Percentiles rank a stretch among this genome's conserved stretches.
Evolutionary conservation across 2,329 filamentous ascomycete genomes (phyloP).

Genomic region (Penicillium paneum): DNA sequence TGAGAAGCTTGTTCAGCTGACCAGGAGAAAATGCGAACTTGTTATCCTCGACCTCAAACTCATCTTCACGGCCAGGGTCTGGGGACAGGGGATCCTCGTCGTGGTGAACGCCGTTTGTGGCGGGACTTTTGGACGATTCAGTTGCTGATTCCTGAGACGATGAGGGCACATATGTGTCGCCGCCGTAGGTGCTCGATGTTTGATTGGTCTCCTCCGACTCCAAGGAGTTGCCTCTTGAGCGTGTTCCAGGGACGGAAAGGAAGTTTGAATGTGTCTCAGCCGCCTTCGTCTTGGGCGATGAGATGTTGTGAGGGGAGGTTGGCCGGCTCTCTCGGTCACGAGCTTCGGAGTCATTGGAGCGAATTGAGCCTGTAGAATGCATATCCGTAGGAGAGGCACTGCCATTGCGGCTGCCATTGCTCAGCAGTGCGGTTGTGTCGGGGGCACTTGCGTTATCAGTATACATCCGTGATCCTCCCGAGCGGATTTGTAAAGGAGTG

Average conservation of each 20-base stretch:
- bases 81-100: conserved; percentile 63
- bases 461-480: conserved; percentile 38
- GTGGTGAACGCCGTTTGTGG: conserved; percentile 59
- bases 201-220: conserved; percentile 59
- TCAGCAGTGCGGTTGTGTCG: conserved; percentile 30
- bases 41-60: conserved; percentile 66
- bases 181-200: conserved; percentile 52
- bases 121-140: conserved; percentile 44
- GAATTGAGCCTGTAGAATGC: conserved; percentile 52
- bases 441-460: conserved; percentile 34
- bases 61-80: conserved; percentile 67
- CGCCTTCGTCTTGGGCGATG: conserved; percentile 56
- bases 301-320: conserved; percentile 66
- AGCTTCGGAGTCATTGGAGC: conserved; percentile 57
- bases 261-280: conserved; percentile 54
- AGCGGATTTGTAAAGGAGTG: conserved; percentile 34
- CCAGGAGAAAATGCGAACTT: conserved; percentile 71
- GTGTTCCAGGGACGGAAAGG: conserved; percentile 60
- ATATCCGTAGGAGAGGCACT: conserved; percentile 49
- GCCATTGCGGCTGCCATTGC: conserved; percentile 31
- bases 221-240: conserved; percentile 63
- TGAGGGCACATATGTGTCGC: conserved; percentile 52
- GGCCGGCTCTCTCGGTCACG: conserved; percentile 54
- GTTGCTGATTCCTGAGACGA: conserved; percentile 44
- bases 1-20: conserved; percentile 71